Evolutionary conservation across 2,329 filamentous ascomycete species (phyloP).

Genomic region (Remersonia thermophila): DNA sequence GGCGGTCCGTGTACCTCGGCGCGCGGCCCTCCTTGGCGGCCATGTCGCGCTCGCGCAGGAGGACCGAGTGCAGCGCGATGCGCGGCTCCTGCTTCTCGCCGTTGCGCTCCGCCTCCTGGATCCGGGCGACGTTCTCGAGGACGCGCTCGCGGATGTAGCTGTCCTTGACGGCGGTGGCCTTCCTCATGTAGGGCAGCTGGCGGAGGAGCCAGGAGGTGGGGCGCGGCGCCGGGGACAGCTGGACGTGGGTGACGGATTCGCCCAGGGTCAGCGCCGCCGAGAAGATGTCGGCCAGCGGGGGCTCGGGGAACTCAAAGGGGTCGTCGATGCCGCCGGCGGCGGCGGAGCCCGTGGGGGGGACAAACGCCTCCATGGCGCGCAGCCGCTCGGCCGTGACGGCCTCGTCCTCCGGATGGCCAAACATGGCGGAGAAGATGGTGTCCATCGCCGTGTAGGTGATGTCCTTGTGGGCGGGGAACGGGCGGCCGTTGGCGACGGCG

Average conservation of each 20-base stretch:
- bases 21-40: conserved; percentile 18
- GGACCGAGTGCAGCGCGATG: conserved; percentile 23
- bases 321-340: conserved; percentile 7
- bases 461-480: conserved; percentile 21
- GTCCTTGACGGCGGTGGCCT: conserved; percentile 21
- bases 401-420: conserved; percentile 19
- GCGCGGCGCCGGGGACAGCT: conserved; percentile 19
- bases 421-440: conserved; percentile 20
- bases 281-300: conserved; percentile 15
- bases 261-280: conserved; percentile 19
- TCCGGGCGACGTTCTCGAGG: conserved; percentile 13
- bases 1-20: conserved; percentile 16
- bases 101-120: conserved; percentile 4
- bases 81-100: conserved; percentile 10
- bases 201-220: conserved; percentile 20
- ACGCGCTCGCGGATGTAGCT: conserved; percentile 19
- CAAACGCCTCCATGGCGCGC: neutral
- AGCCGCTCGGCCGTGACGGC: conserved; percentile 14
- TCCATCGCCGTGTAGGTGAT: conserved; percentile 23
- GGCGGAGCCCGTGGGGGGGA: no score
- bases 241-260: conserved; percentile 19
- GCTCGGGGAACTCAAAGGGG: conserved; percentile 18
- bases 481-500: conserved; percentile 20
- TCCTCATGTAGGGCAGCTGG: conserved; percentile 20
- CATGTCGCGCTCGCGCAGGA: conserved; percentile 22